Percentiles rank a stretch among this genome's conserved stretches.
Conservation (phyloP, 768 basidiomycete species). For the Roridomyces roridus region DNA sequence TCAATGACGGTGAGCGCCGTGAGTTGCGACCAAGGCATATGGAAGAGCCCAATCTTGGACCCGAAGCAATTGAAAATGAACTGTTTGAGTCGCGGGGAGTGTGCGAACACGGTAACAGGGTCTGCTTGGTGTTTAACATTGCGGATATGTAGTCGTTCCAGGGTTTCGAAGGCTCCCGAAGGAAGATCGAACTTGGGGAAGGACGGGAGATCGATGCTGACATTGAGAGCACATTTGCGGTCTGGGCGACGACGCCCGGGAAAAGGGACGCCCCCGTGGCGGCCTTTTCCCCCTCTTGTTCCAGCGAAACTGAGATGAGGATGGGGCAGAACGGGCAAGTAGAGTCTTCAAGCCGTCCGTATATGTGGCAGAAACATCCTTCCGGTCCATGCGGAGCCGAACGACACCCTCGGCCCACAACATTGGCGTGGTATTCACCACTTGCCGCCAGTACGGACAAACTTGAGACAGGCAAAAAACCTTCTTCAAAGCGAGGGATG, state of each 20-base stretch:
- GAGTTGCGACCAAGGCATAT: conserved; percentile 6
- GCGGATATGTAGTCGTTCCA: background rate
- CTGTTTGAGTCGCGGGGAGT: conserved; percentile 1
- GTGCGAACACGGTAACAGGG: background rate
- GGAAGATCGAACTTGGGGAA: background rate
- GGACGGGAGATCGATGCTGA: background rate
- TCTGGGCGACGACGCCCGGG: background rate
- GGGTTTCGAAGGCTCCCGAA: background rate
- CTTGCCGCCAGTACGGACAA: conserved; percentile 6
- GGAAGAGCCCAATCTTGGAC: background rate
- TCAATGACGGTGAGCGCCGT: background rate
- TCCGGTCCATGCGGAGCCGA: background rate
- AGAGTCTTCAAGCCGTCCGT: background rate
- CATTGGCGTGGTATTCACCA: background rate
- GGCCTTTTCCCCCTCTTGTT: no score
- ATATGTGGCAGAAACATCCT: background rate
- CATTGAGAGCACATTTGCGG: background rate
- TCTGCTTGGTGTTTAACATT: background rate
- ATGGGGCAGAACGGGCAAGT: background rate
- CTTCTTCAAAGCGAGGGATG: background rate
- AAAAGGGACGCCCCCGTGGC: no score
- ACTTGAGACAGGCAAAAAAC: conserved; percentile 3
- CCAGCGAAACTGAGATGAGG: background rate
- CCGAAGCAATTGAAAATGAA: background rate
- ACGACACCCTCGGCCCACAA: conserved; percentile 11